Percentiles rank a stretch among this genome's conserved stretches.
Evolutionary conservation across 352 stramenopile species (phyloP).

Genomic region (Blastocystis sp.): DNA sequence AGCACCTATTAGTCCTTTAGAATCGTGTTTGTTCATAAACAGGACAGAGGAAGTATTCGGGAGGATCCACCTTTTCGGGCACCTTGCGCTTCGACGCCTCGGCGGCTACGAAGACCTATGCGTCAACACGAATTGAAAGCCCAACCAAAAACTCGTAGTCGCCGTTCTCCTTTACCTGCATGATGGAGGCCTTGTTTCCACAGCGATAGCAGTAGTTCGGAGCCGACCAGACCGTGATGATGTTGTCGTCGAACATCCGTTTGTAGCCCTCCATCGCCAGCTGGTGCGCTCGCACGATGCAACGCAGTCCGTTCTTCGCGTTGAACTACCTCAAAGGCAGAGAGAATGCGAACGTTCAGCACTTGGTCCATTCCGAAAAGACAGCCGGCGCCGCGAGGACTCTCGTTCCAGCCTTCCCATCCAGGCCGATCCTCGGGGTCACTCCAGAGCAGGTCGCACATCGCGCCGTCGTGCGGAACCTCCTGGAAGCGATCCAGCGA

Average conservation of each 20-base stretch:
- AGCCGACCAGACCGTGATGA: slow-evolving; percentile 80
- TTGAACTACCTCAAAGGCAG: slow-evolving; percentile 83
- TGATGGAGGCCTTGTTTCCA: slow-evolving; percentile 62
- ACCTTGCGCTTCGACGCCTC: slow-evolving; percentile 52
- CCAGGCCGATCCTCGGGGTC: slow-evolving; percentile 88
- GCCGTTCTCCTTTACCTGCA: slow-evolving; percentile 61
- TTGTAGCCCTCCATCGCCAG: slow-evolving; percentile 84
- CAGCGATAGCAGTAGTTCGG: slow-evolving; percentile 83
- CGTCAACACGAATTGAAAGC: neutral
- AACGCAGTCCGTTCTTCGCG: slow-evolving; percentile 86
- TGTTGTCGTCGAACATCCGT: slow-evolving; percentile 77
- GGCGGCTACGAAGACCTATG: slow-evolving; percentile 32
- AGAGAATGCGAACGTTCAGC: slow-evolving; percentile 78
- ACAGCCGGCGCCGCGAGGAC: slow-evolving; percentile 88
- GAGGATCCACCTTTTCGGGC: slow-evolving; percentile 52
- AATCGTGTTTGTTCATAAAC: neutral
- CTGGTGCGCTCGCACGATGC: slow-evolving; percentile 93
- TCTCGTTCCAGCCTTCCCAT: slow-evolving; percentile 81
- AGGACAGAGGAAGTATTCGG: slow-evolving; percentile 51
- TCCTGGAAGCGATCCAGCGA: slow-evolving; percentile 92
- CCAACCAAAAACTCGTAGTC: slow-evolving; percentile 53
- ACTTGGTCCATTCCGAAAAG: slow-evolving; percentile 95
- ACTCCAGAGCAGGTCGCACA: slow-evolving; percentile 92
- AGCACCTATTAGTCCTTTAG: slow-evolving; percentile 49
- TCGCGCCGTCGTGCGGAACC: slow-evolving; percentile 87